Evolutionary conservation across 495 filamentous ascomycete genomes (phyloP), one percentile per base, ranked within the genome.

Genomic region (Darksidea phi): DNA sequence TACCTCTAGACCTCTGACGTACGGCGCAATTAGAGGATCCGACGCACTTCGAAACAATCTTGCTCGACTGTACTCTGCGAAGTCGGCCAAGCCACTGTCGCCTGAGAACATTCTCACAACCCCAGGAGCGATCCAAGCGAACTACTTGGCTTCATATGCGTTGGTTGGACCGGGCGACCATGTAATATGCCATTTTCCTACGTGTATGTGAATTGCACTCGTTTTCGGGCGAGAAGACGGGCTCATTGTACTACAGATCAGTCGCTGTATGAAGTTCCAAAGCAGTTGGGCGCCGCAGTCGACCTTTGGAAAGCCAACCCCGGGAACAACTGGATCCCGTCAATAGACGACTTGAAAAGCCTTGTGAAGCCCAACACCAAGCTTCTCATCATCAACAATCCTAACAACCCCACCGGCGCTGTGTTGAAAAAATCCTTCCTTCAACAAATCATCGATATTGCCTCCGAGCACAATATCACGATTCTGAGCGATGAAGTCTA

Each of bases 151-250:
- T 4, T 78, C 95, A 20, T 95, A 94, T 73, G 79, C 85, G 0
- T 76, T 95, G 21, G 71, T 94, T 1, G 85, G 85, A 0, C 86
- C 87, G 0, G 91, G 88, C 1, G 90, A 95, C 59, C 91, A 96
- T 78, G 88, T 95, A 26, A 83, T 96, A 53, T 95, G 89, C 68
- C 88, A 95, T 54, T 87, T 90, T 66, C 91, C 91, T 2, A 94
- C 90, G 21, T 96, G 62, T 65, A 59, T 2, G 21, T 42, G 11
- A 15, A 18, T 25, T 17, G 13, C 7, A 12, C 18, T 17, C 42
- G 2, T 13, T 21, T 3, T 34, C 20, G 7, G 2, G 4, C 20
- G 4, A 4, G 6, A n/a, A 7, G 15, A 1, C 25, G 23, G 23
- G 54, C 41, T 54, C 38, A 47, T 38, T 4, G 23, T 3, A n/a